These are phyloP conservation scores for Lactarius sanguifluus DNA, from an alignment of 768 basidiomycete genomes.

Conservation along the genomic window DNA sequence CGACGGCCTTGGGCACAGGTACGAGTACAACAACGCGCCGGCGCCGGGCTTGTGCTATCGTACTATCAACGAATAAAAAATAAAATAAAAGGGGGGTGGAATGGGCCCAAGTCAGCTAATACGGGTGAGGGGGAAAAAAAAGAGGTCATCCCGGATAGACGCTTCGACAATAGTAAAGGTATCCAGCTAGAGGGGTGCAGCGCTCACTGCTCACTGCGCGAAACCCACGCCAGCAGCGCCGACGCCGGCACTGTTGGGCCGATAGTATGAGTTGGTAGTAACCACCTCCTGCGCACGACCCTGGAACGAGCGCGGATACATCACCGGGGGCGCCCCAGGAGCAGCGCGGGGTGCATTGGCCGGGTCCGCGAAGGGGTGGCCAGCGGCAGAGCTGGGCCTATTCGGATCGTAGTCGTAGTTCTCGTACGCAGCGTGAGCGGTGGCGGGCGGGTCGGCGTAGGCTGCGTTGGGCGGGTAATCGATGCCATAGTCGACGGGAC, in stretches of 20 bases:
- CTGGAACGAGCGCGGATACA: not conserved
- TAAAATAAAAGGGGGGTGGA: not conserved
- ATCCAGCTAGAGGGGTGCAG: not conserved
- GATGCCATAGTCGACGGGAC: constrained; percentile 23
- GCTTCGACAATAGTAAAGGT: not conserved
- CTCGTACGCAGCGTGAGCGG: not conserved
- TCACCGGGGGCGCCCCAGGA: constrained; percentile 6
- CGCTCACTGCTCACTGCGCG: constrained; percentile 4
- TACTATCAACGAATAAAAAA: not conserved
- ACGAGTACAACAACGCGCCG: constrained; percentile 16
- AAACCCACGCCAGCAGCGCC: constrained; percentile 2
- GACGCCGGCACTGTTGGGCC: constrained; percentile 9
- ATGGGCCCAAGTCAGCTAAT: not conserved
- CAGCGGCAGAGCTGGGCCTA: not conserved
- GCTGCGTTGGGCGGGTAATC: constrained; percentile 17
- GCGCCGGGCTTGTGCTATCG: constrained; percentile 3
- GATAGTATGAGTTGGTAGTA: constrained; percentile 24
- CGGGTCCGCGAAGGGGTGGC: constrained; percentile 26
- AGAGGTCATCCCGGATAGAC: not conserved
- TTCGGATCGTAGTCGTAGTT: not conserved
- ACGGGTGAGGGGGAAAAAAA: not conserved
- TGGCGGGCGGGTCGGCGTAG: not conserved
- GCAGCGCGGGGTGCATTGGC: not conserved
- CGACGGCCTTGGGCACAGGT: not conserved
- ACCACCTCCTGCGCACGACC: constrained; percentile 12